phyloP scores from a whole-genome alignment of 257 asterid genomes.

The Primulina eburnea region DNA sequence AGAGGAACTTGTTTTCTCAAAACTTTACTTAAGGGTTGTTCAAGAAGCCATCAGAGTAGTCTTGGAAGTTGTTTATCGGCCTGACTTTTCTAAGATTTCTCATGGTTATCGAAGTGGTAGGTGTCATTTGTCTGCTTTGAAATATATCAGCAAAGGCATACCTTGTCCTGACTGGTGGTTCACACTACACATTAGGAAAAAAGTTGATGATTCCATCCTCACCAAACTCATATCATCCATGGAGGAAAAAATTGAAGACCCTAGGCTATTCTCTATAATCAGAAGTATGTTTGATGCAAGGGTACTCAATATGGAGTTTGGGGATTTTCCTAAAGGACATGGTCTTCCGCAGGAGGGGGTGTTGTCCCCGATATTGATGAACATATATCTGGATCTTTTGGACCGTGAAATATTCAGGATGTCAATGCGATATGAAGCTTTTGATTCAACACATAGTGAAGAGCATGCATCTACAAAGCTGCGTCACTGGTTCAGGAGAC shows the following conservation, averaged over 20 bases:
- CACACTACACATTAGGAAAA: constrained; percentile 50
- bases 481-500: constrained; percentile 93
- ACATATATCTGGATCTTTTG: constrained; percentile 78
- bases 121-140: constrained; percentile 80
- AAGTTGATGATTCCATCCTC: constrained; percentile 46
- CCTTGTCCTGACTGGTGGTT: constrained; percentile 80
- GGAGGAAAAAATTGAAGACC: constrained; percentile 69
- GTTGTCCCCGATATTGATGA: constrained; percentile 82
- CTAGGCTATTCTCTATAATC: constrained; percentile 41
- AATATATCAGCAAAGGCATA: constrained; percentile 71
- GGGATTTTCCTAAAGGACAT: constrained; percentile 83
- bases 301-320: constrained; percentile 80
- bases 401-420: constrained; percentile 69
- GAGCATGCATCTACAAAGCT: constrained; percentile 52
- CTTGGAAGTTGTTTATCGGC: constrained; percentile 76
- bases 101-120: constrained; percentile 84
- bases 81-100: constrained; percentile 82
- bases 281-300: constrained; percentile 56
- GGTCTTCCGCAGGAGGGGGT: constrained; percentile 99
- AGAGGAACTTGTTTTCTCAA: constrained; percentile 66
- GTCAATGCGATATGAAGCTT: constrained; percentile 83
- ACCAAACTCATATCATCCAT: constrained; percentile 51
- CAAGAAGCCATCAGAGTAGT: constrained; percentile 82
- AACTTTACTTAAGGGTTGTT: constrained; percentile 60
- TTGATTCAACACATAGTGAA: constrained; percentile 31